Evolutionary conservation across 345 rosid genomes (phyloP).

Genomic region (Triadica sebifera): DNA sequence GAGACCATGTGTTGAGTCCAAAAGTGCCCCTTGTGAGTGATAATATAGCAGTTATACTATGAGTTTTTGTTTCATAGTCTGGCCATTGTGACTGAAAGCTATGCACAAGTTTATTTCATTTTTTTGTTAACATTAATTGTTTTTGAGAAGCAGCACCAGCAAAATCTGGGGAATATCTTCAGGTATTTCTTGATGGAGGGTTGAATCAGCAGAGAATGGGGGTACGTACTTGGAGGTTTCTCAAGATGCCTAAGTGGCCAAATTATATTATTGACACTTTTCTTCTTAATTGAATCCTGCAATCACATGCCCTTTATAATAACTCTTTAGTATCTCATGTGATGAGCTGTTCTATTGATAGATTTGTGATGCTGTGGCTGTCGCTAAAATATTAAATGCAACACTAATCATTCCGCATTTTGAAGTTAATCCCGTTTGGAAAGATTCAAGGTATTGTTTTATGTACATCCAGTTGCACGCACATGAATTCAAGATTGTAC

Average conservation of each 20-base stretch:
- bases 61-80: background rate
- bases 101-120: too few species aligned
- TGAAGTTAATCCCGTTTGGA: conserved; percentile 37
- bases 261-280: background rate
- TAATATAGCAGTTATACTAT: background rate
- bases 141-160: conserved; percentile 54
- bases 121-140: background rate
- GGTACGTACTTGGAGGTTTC: conserved; percentile 37
- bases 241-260: background rate
- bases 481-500: background rate
- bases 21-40: conserved; percentile 53
- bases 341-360: conserved; percentile 5
- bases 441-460: conserved; percentile 27
- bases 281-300: background rate
- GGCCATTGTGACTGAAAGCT: background rate
- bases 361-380: conserved; percentile 38
- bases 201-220: conserved; percentile 99
- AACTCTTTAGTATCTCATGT: background rate
- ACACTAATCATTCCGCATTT: conserved; percentile 35
- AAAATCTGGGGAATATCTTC: conserved; percentile 68
- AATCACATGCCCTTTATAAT: too few species aligned
- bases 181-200: conserved; percentile 97
- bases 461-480: too few species aligned
- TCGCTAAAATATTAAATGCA: conserved; percentile 34
- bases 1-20: conserved; percentile 55